Percentiles rank a stretch among this genome's conserved stretches.
phyloP scores from a whole-genome alignment of 768 basidiomycete genomes.

The Boletus sp. region DNA sequence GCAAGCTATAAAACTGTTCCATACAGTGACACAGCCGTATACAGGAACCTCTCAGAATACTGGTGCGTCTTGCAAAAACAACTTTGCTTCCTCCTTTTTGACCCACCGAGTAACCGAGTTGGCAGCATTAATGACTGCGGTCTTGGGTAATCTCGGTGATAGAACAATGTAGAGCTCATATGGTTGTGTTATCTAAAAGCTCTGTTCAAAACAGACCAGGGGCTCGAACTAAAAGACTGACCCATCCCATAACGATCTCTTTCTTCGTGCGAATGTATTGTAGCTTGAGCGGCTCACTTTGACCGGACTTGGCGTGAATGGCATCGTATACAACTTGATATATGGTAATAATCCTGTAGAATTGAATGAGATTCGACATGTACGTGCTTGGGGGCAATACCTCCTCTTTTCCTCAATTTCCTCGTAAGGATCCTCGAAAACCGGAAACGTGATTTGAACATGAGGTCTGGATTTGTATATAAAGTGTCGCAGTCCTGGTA shows the following conservation, averaged over 20 bases:
- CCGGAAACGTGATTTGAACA: conserved; percentile 86
- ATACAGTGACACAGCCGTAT: background rate
- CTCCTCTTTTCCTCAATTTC: conserved; percentile 56
- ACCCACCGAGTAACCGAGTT: conserved; percentile 91
- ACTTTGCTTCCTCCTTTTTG: conserved; percentile 74
- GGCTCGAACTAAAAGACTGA: conserved; percentile 37
- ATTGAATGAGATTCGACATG: conserved; percentile 9
- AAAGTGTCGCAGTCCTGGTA: conserved; percentile 92
- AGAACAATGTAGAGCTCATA: conserved; percentile 89
- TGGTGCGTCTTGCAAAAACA: conserved; percentile 89
- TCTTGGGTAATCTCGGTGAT: conserved; percentile 84
- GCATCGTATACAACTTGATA: conserved; percentile 89
- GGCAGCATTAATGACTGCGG: conserved; percentile 82
- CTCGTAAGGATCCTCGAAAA: conserved; percentile 86
- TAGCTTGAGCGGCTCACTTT: conserved; percentile 76
- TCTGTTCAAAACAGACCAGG: background rate
- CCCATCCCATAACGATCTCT: conserved; percentile 95
- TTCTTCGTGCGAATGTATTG: conserved; percentile 83
- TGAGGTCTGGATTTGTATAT: conserved; percentile 88
- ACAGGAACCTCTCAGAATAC: conserved; percentile 55
- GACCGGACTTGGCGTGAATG: conserved; percentile 87
- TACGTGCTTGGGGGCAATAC: conserved; percentile 33
- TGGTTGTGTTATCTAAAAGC: conserved; percentile 78
- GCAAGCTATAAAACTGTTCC: background rate
- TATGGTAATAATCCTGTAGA: conserved; percentile 68